Conservation (phyloP, 305 asterid species). For the Solanum aculeatissimum region DNA sequence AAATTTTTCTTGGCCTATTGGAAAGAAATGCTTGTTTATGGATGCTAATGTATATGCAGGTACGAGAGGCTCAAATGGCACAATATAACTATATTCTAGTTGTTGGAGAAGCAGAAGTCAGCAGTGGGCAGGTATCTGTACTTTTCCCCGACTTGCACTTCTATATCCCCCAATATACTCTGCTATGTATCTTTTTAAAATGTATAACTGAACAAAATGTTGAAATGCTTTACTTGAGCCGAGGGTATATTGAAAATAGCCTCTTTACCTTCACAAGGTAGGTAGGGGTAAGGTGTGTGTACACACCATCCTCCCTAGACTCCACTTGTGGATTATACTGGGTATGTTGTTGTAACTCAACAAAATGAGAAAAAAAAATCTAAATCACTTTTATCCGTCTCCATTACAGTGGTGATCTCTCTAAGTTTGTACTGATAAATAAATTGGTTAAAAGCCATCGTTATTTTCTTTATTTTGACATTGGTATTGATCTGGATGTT, state of each 20-base stretch:
- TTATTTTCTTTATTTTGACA: neutral
- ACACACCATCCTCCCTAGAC: neutral
- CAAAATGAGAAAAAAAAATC: slow-evolving; percentile 3
- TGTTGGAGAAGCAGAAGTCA: slow-evolving; percentile 74
- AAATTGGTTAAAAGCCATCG: neutral
- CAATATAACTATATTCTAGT: slow-evolving; percentile 75
- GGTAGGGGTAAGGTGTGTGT: neutral
- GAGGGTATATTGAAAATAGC: neutral
- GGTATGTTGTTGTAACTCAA: neutral
- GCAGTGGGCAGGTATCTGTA: slow-evolving; percentile 21
- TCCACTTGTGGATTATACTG: neutral
- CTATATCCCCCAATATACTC: neutral
- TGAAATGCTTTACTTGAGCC: neutral
- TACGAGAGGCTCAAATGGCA: slow-evolving; percentile 73
- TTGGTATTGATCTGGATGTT: neutral
- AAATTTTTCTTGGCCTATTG: neutral
- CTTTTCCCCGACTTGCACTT: neutral
- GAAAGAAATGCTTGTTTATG: slow-evolving; percentile 5
- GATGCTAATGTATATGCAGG: slow-evolving; percentile 20
- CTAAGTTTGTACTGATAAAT: neutral
- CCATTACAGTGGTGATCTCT: neutral
- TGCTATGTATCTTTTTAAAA: neutral
- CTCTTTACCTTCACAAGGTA: neutral
- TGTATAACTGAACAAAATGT: neutral
- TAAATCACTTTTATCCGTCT: slow-evolving; percentile 4